These are phyloP conservation scores for Pisolithus microcarpus DNA, from an alignment of 768 basidiomycete genomes.

Conservation along the genomic window DNA sequence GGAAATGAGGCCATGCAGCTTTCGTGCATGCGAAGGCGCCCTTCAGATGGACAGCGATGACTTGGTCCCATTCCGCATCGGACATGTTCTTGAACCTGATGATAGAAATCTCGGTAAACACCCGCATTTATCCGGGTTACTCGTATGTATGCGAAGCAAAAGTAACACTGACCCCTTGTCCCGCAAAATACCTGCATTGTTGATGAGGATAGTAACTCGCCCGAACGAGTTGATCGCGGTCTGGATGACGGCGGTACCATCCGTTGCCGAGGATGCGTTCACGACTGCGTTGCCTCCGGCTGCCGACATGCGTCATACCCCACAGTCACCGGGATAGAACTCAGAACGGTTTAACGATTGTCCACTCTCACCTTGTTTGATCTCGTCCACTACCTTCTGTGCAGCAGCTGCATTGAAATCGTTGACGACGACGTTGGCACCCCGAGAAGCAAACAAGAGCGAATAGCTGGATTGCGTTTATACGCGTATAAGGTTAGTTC, in stretches of 20 bases:
- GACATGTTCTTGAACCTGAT: slow-evolving; percentile 95
- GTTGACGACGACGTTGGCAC: slow-evolving; percentile 92
- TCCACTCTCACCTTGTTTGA: slow-evolving; percentile 51
- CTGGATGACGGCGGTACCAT: slow-evolving; percentile 82
- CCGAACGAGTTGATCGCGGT: slow-evolving; percentile 84
- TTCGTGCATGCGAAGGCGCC: slow-evolving; percentile 90
- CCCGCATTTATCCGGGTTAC: too few species aligned
- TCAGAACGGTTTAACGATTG: too few species aligned
- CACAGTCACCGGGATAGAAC: not conserved
- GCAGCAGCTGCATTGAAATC: slow-evolving; percentile 86
- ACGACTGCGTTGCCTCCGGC: slow-evolving; percentile 86
- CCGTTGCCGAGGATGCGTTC: slow-evolving; percentile 81
- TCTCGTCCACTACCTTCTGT: slow-evolving; percentile 88
- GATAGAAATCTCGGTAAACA: not conserved
- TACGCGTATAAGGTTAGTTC: not conserved
- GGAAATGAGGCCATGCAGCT: slow-evolving; percentile 93
- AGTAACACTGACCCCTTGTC: slow-evolving; percentile 68
- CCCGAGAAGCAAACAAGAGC: slow-evolving; percentile 83
- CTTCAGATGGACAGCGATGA: slow-evolving; percentile 87
- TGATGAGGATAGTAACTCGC: slow-evolving; percentile 78
- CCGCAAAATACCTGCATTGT: slow-evolving; percentile 90
- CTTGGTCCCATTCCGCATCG: slow-evolving; percentile 88
- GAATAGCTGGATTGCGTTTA: slow-evolving; percentile 57
- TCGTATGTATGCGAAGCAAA: too few species aligned
- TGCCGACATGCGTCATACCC: slow-evolving; percentile 22